These are phyloP conservation scores for Leccinum truebloodii DNA, from an alignment of 768 basidiomycete genomes.

Conservation along the genomic window DNA sequence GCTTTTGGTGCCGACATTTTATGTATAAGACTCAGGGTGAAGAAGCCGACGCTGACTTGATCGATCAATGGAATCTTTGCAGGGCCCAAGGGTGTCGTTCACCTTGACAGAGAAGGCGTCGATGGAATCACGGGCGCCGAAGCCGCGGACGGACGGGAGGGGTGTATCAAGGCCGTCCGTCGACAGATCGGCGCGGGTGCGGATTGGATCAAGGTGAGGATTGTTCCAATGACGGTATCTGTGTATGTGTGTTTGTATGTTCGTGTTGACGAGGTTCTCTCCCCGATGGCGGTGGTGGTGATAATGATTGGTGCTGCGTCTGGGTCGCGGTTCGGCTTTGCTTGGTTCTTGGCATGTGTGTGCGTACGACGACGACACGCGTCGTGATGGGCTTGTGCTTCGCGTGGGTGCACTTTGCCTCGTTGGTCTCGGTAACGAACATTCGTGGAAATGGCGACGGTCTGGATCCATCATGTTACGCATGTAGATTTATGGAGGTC, in stretches of 20 bases:
- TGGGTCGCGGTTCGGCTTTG: background rate
- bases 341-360: background rate
- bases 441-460: background rate
- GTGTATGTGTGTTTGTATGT: slow-evolving; percentile 7
- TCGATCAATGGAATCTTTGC: background rate
- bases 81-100: slow-evolving; percentile 56
- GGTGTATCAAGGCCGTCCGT: slow-evolving; percentile 55
- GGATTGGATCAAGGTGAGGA: slow-evolving; percentile 63
- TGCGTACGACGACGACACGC: slow-evolving; percentile 3
- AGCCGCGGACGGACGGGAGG: slow-evolving; percentile 56
- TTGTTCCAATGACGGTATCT: slow-evolving; percentile 7
- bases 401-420: slow-evolving; percentile 17
- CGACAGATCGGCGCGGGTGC: slow-evolving; percentile 65
- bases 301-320: background rate
- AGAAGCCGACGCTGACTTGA: slow-evolving; percentile 1
- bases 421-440: background rate
- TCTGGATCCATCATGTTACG: background rate
- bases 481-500: slow-evolving; percentile 53
- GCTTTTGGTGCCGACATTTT: slow-evolving; percentile 6
- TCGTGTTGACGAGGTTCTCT: background rate
- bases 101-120: slow-evolving; percentile 49
- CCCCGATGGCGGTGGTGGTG: background rate
- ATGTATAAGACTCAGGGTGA: background rate
- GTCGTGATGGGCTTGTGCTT: slow-evolving; percentile 3
- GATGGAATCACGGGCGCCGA: slow-evolving; percentile 61